Percentiles rank a stretch among this genome's conserved stretches.
Evolutionary conservation across 768 basidiomycete species (phyloP).

Genomic region (Hortiboletus campestris): DNA sequence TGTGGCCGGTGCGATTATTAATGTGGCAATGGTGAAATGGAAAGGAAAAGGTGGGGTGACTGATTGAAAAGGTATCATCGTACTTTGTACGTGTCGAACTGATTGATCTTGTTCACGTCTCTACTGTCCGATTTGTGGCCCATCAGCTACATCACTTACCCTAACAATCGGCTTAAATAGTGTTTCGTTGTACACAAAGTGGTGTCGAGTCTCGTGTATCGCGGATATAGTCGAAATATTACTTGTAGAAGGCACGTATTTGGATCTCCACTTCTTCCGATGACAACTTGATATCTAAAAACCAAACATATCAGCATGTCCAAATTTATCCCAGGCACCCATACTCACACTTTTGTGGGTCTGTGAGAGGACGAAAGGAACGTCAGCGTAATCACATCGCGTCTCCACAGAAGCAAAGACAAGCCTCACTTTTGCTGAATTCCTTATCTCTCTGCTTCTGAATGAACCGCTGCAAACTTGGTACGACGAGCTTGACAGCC

Average conservation of each 20-base stretch:
- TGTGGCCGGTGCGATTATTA: slow-evolving; percentile 2
- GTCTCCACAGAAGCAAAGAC: background rate
- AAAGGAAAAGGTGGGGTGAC: background rate
- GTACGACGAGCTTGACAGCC: slow-evolving; percentile 72
- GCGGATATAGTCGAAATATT: background rate
- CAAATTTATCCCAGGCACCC: background rate
- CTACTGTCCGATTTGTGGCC: background rate
- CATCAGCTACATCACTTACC: background rate
- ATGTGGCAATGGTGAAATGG: background rate
- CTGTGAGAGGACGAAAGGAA: slow-evolving; percentile 25
- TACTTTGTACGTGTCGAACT: background rate
- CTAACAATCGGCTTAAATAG: background rate
- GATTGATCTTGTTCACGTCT: background rate
- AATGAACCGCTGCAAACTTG: slow-evolving; percentile 69
- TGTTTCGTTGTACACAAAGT: background rate
- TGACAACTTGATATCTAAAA: slow-evolving; percentile 75
- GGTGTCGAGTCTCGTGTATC: background rate
- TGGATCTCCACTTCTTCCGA: slow-evolving; percentile 72
- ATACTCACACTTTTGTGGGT: slow-evolving; percentile 52
- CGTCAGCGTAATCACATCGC: slow-evolving; percentile 1
- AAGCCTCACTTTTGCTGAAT: slow-evolving; percentile 73
- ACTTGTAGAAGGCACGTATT: slow-evolving; percentile 60
- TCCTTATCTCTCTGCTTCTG: slow-evolving; percentile 78
- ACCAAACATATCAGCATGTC: slow-evolving; percentile 8
- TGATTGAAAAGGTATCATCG: background rate